Base-by-base conservation (phyloP, 2,329 filamentous ascomycete genomes). In the Beauveria sp. region DNA sequence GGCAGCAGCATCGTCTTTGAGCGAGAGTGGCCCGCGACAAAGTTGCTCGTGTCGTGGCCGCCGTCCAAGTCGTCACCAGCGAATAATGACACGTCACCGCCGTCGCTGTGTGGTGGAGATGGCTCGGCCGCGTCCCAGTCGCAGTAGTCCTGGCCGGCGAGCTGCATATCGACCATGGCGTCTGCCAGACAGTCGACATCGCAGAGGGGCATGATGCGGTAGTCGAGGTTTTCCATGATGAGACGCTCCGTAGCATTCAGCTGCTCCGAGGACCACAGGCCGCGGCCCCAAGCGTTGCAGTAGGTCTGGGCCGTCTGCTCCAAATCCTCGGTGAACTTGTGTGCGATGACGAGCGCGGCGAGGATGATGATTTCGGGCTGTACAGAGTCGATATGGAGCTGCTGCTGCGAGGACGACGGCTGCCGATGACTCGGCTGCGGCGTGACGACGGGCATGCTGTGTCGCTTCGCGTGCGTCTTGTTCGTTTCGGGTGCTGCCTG, bases 241-340 rank as follows among this genome's bases (percentile, higher is more conserved):
- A 80, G 83, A 52, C 83, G 77, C 72, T 88, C 85, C 1, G 86
- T 88, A 55, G 79, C 79, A 66, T 87, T 87, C 67, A 88, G 78
- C 75, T 88, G 85, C 61, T 81, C 77, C 67, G 77, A 79, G 2
- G 83, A 81, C 85, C 86, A 89, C 53, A 80, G 67, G 54, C 76
- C 75, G 28, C 72, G 75, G 24, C 81, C 85, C 83, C 85, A 88
- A 31, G 70, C 71, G 18, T 75, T 67, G 64, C 77, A 76, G 73
- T 85, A 87, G 68, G 80, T 80, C 53, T 75, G 74, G 1, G 83
- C 83, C 5, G 77, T 73, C 64, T 80, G 77, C 67, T 84, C 79
- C 57, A 76, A 74, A 72, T 89, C 86, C 66, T 87, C 83, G 50
- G 82, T 77, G 67, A 88, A 88, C 72, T 89, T 88, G 68, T 80